A percentile compares a stretch with the other conserved stretches of the same genome.
Evolutionary conservation across 139 green algal genomes (phyloP).

Genomic region (Closterium sp.): DNA sequence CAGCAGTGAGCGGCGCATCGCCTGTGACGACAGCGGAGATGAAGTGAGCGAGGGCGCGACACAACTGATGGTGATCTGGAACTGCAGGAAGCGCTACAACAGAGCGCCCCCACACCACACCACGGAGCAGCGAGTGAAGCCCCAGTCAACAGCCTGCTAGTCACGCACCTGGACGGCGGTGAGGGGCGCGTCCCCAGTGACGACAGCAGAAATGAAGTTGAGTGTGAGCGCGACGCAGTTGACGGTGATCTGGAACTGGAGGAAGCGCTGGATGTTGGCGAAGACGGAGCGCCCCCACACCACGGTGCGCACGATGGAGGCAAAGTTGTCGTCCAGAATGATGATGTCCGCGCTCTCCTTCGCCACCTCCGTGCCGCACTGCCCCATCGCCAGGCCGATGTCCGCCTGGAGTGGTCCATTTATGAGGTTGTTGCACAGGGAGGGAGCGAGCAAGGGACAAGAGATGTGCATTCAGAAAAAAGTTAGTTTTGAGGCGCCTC

Average conservation of each 20-base stretch:
- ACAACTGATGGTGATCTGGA: constrained; percentile 94
- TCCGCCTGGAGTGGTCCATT: constrained; percentile 57
- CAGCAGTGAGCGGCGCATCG: background rate
- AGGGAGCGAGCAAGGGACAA: background rate
- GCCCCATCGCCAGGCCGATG: constrained; percentile 96
- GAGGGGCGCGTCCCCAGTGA: constrained; percentile 56
- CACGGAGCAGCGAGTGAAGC: too few relatives aligned
- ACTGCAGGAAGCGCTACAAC: constrained; percentile 99
- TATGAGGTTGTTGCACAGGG: background rate
- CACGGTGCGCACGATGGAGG: constrained; percentile 85
- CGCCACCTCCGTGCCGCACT: constrained; percentile 79
- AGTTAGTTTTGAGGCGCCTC: too few relatives aligned
- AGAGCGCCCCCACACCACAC: constrained; percentile 81
- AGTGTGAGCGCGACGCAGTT: constrained; percentile 94
- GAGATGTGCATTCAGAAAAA: too few relatives aligned
- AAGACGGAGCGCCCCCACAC: constrained; percentile 95
- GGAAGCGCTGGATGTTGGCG: constrained; percentile 96
- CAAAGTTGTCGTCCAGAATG: constrained; percentile 99
- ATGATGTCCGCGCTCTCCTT: constrained; percentile 99
- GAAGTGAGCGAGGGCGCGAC: constrained; percentile 92
- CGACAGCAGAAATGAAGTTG: constrained; percentile 86
- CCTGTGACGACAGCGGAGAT: constrained; percentile 75
- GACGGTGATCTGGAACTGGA: constrained; percentile 94
- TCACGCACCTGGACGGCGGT: constrained; percentile 38
- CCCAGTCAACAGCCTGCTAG: too few relatives aligned